A percentile compares a stretch with the other conserved stretches of the same genome.
These are phyloP conservation scores for Didymella pinodella DNA, from an alignment of 2,329 filamentous ascomycete genomes.

Conservation along the genomic window DNA sequence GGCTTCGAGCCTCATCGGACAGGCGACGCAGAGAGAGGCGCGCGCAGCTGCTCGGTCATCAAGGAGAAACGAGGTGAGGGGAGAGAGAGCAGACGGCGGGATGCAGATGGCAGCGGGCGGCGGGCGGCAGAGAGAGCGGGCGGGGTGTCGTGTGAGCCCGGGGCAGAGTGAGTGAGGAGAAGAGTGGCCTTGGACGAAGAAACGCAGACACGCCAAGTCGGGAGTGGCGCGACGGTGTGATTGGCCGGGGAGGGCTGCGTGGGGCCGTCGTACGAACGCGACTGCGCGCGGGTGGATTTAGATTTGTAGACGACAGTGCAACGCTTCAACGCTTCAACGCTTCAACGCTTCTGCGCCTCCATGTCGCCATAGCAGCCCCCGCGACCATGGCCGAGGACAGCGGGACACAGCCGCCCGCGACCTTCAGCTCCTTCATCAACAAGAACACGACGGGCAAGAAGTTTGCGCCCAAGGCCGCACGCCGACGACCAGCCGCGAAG, in stretches of 20 bases:
- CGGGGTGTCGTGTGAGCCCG: constrained; percentile 39
- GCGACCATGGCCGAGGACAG: constrained; percentile 40
- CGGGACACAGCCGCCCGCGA: constrained; percentile 10
- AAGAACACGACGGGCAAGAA: constrained; percentile 57
- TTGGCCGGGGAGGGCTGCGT: not conserved
- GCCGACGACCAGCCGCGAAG: constrained; percentile 51
- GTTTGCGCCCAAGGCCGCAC: constrained; percentile 58
- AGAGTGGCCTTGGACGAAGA: constrained; percentile 11
- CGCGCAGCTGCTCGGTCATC: constrained; percentile 1
- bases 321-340: too few species aligned
- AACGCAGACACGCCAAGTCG: constrained; percentile 16
- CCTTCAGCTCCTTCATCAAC: constrained; percentile 44
- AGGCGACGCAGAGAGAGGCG: constrained; percentile 51
- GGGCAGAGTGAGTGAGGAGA: constrained; percentile 11
- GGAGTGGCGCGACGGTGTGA: not conserved
- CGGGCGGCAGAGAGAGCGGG: constrained; percentile 27
- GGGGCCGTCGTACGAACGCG: constrained; percentile 12
- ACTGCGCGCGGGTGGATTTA: not conserved
- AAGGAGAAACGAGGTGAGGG: constrained; percentile 19
- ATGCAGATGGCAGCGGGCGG: constrained; percentile 19
- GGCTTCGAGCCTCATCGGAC: constrained; percentile 85
- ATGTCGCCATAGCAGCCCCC: not conserved
- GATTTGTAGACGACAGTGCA: not conserved
- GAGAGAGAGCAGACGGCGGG: constrained; percentile 38
- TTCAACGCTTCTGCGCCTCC: too few species aligned